Base-by-base conservation (phyloP, 345 rosid genomes). In the Lepidium aucheri region DNA sequence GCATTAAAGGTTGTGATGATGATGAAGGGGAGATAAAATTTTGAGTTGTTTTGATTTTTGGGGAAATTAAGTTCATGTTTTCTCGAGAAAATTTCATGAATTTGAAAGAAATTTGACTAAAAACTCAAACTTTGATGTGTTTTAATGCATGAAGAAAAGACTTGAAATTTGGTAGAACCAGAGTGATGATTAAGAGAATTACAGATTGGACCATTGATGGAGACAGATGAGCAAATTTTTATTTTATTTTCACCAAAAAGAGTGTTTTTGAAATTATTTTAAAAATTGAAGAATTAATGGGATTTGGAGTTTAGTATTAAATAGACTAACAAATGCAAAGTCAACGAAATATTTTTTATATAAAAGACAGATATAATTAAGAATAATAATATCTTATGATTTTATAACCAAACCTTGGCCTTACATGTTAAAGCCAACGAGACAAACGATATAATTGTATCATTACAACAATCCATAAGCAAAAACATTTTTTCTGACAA, bases 171-270 rank as follows among this genome's bases (percentile, higher is more conserved):
- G 55, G 28, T 51, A 56, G 51, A 61, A 28, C 39, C 39, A 57
- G 52, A 40, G 70, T 64, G 70, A 65, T 56, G 76, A 72, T 56
- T 42, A 47, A 57, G 66, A 65, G 76, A 72, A 65, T 72, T 65
- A 65, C 71, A 72, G 76, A 60, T 65, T 72, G 70, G 76, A 62
- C 65, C 59, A 64, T 63, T 56, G 71, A 72, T 72, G 66, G 71
- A 26, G 76, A 72, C 76, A 65, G 66, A 42, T 64, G 71, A 58
- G 76, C 12, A 40, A 39, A 14, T 9, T 0, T 18, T 28, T 4
- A 15, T 9, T 36, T 51, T 61, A 4, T 8, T 43, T 52, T 14
- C 28, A 51, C 30, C 12, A 69, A 40, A 51, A 40, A 60, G 41
- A 61, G 62, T 6, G 63, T 52, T 7, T 38, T 54, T 45, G 17